Evolutionary conservation across 768 basidiomycete species (phyloP), one percentile per base, ranked within the genome.

Genomic region (Pleurotus ostreatus): DNA sequence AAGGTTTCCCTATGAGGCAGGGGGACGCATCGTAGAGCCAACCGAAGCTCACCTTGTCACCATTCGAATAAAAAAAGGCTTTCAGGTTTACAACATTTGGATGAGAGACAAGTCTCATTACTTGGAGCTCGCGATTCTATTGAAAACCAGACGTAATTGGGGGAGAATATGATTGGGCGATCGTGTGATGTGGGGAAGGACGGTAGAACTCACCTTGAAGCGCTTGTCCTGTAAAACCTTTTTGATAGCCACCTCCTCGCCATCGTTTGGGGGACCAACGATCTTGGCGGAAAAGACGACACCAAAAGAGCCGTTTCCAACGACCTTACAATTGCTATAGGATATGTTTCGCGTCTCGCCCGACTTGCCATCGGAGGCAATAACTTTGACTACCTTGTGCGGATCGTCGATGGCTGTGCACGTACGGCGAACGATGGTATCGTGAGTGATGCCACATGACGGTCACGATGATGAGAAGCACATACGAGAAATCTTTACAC

Each of bases 211-310:
- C 59, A 95, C 96, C 92, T 99, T 99, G 89, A 99, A 99, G 63
- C 97, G 86, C 82, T 99, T 99, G 78, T 99, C 97, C 80, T 99
- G 97, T 59, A 99, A 75, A 49, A 99, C 97, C 80, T 98, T 98
- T 92, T 99, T 99, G 83, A 99, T 99, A 49, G 97, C 97, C 67
- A 99, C 96, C 63, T 98, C 94, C 57, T 89, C 89, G 16, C 76
- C 77, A 34, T 82, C 83, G 66, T 84, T 83, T 44, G 79, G 74
- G 5, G 79, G 78, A 12, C 78, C 78, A 49, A 94, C 78, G 55
- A 98, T 84, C 73, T 86, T 93, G 57, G 95, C 96, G 61, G 94
- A 92, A 72, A 95, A 98, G 61, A 99, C 97, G 71, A 99, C 95
- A 63, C 97, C 97, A 66, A 99, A 99, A 57, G 94, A 96, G 72